Conservation (phyloP, 306 rosid species). For the Lupinus albus region DNA sequence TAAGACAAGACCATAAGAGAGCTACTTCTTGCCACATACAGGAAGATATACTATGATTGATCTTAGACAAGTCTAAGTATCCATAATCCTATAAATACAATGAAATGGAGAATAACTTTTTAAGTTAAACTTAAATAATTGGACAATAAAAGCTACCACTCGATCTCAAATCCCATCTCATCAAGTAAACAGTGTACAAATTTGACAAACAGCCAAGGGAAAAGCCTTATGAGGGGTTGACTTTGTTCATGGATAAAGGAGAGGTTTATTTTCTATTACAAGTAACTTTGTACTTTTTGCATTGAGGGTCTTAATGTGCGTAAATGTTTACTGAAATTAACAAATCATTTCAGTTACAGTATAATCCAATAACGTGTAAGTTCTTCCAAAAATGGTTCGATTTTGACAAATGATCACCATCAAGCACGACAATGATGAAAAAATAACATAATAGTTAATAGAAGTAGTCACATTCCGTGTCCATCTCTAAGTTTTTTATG, state of each 20-base stretch:
- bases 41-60: background rate
- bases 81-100: conserved; percentile 11
- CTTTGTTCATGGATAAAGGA: background rate
- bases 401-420: background rate
- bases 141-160: background rate
- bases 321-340: background rate
- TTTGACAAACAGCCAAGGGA: background rate
- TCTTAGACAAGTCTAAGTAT: conserved; percentile 17
- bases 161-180: conserved; percentile 6
- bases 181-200: conserved; percentile 12
- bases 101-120: background rate
- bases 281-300: background rate
- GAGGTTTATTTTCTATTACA: background rate
- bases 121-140: background rate
- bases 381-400: background rate
- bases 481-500: background rate
- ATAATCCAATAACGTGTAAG: background rate
- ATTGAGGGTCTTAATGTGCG: background rate
- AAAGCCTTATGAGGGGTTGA: background rate
- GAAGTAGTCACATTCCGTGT: background rate
- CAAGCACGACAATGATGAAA: background rate
- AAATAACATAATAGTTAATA: background rate
- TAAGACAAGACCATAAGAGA: too few relatives aligned
- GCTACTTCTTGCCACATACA: conserved; percentile 3
- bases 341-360: background rate